Evolutionary conservation across 2,329 filamentous ascomycete species (phyloP), one percentile per base, ranked within the genome.

Genomic region (Domatiomyces catenatus): DNA sequence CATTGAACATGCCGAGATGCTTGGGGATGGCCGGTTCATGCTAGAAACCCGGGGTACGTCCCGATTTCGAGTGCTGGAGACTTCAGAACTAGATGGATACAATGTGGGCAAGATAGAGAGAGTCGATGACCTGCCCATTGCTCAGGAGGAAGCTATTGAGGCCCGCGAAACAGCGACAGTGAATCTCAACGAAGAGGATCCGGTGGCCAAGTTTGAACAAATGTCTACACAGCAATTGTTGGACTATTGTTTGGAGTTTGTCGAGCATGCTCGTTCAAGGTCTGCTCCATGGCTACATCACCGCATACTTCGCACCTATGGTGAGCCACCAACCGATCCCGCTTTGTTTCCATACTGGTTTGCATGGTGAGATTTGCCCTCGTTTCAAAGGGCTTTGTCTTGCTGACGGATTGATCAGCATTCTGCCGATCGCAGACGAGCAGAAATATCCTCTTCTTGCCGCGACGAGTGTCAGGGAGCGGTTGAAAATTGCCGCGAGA

Each of bases 331-430:
- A 0, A 71, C 77, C 15, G 86, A 94, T 60, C 81, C 86, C 0
- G 81, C 81, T 2, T 65, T 79, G 1, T 92, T 94, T 58, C 85
- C 88, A 0, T 94, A 88, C 75, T 95, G 89, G 89, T 83, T 94
- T 58, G 88, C 84, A 8, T 39, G 32, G 32, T 39, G 32, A 39
- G 32, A 39, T 15, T 32, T 39, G 32, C 15, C 32, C 10, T 15
- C 32, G 8, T 39, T 39, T 39, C 2, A 12, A 12, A 12, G 32
- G 32, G 15, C 22, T 6, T 39, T 15, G 10, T 39, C 32, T 12
- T 39, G 10, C 32, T 39, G 10, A 39, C 32, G 4, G 32, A 39
- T 39, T 39, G 1, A 39, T 15, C 10, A 86, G 80, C 61, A 80
- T 92, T 18, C 67, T 94, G 10, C 87, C 87, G 0, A 80, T 92